Base-by-base conservation (phyloP, 495 filamentous ascomycete genomes). In the Delitschia confertaspora region DNA sequence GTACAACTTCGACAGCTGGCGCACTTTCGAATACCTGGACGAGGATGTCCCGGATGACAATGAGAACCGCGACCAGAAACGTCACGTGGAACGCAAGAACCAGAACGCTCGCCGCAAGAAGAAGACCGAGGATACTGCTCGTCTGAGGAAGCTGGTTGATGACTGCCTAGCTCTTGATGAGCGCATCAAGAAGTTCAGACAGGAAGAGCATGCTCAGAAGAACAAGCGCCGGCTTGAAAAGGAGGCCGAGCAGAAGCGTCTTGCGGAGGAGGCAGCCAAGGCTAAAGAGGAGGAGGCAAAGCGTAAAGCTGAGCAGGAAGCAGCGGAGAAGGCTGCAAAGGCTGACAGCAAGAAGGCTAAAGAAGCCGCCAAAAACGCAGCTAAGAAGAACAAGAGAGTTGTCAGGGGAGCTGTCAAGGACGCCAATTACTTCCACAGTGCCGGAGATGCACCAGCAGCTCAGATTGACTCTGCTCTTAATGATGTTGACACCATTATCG, bases 331-430 rank as follows among this genome's bases (percentile, higher is more conserved):
- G 70, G 73, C 73, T 13, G 78, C 86, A 38, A 78, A 79, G 44
- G 85, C 81, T 46, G 77, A 85, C 55, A 76, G 74, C 64, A 96
- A 95, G 79, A 96, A 98, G 74, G 83, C 85, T 32, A 95, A 94
- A 68, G 91, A 98, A 64, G 91, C 89, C 23, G 84, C 83, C 4
- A 98, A 98, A 79, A 94, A 84, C 61, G 89, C 93, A 3, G 78
- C 88, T 53, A 98, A 98, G 85, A 96, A 96, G 82, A 96, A 98
- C 71, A 93, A 94, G 71, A 82, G 91, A 70, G 85, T 95, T 24
- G 73, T 96, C 45, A 84, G 89, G 60, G 78, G 74, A 23, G 82
- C 82, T 53, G 85, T 91, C 66, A 96, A 96, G 74, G 91, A 96
- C 44, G 86, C 79, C 55, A 95, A 95, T 72, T 98, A 96, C 76